Base-by-base conservation (phyloP, 2,329 filamentous ascomycete genomes). In the Hymenoscyphus repandus region DNA sequence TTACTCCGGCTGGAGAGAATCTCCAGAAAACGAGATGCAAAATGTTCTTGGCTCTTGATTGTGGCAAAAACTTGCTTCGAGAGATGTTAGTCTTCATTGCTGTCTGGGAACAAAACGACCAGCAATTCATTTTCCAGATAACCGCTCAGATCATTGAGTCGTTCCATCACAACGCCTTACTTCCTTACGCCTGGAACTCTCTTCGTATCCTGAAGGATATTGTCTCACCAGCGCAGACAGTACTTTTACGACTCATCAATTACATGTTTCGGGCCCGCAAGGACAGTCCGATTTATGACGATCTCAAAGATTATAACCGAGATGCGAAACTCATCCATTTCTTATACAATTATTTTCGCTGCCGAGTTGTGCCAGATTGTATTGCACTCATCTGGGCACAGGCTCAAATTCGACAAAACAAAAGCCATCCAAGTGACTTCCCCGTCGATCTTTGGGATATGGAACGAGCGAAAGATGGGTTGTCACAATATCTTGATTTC, bases 361-460 rank as follows among this genome's bases (percentile, higher is more conserved):
- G 86, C 57, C 88, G 91, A 55, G 92, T 96, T 54, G 91, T 96
- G 4, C 92, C 92, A 0, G 91, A 96, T 64, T 96, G 90, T 13
- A 88, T 91, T 49, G 91, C 91, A n/a, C 75, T 96, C 34, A 96
- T 97, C 72, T 90, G 93, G 63, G 78, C 96, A 2, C 92, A 97
- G 71, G 88, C 89, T 13, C 87, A 96, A 64, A 95, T 96, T 32
- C 85, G 89, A 38, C 83, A 85, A 37, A 83, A 85, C 31, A 77
- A 83, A 50, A 82, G 85, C 13, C 80, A 92, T 53, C 83, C 89
- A 0, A 83, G 88, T 55, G 91, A 96, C 63, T 97, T 96, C 62
- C 92, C 92, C 0, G 83, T 96, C 1, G 95, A 97, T 62, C 79
- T 90, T 42, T 97, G 92, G 92, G 92, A 97, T 63, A 95, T 97